Evolutionary conservation across 768 basidiomycete genomes (phyloP).

Genomic region (Tricholoma terreum): DNA sequence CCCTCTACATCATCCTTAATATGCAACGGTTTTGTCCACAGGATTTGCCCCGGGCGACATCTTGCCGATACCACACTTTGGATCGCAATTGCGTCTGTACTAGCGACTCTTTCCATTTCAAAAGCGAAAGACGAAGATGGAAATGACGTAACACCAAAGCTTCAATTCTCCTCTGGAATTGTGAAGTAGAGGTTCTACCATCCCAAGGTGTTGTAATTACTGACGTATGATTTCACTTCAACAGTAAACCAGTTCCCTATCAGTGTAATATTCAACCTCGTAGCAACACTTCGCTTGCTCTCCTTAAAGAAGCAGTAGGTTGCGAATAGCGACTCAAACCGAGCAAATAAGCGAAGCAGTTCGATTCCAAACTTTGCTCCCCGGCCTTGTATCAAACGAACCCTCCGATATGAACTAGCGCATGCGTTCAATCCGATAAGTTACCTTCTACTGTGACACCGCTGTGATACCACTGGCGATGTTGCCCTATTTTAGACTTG

Average conservation of each 20-base stretch:
- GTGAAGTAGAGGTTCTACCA: too few relatives aligned
- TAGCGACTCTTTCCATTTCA: slow-evolving; percentile 33
- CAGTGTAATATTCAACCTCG: background rate
- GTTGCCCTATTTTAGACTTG: too few relatives aligned
- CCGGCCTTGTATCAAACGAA: too few relatives aligned
- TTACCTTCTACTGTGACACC: too few relatives aligned
- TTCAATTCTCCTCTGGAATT: too few relatives aligned
- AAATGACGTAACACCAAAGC: too few relatives aligned
- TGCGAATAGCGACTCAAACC: background rate
- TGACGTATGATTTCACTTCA: slow-evolving; percentile 22
- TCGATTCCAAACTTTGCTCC: too few relatives aligned
- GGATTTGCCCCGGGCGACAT: slow-evolving; percentile 41
- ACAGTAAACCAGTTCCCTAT: background rate
- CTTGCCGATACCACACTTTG: slow-evolving; percentile 41
- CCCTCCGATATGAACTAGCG: too few relatives aligned
- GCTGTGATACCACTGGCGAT: too few relatives aligned
- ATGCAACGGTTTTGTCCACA: slow-evolving; percentile 5
- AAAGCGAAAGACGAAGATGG: slow-evolving; percentile 33
- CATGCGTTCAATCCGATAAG: too few relatives aligned
- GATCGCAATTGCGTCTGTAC: slow-evolving; percentile 15
- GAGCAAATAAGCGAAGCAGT: too few relatives aligned
- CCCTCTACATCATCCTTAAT: background rate
- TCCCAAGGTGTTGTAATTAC: too few relatives aligned
- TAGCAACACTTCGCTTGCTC: background rate
- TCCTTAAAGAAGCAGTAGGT: background rate